Conservation (phyloP, 305 asterid genomes). For the Stenogyne calaminthoides region DNA sequence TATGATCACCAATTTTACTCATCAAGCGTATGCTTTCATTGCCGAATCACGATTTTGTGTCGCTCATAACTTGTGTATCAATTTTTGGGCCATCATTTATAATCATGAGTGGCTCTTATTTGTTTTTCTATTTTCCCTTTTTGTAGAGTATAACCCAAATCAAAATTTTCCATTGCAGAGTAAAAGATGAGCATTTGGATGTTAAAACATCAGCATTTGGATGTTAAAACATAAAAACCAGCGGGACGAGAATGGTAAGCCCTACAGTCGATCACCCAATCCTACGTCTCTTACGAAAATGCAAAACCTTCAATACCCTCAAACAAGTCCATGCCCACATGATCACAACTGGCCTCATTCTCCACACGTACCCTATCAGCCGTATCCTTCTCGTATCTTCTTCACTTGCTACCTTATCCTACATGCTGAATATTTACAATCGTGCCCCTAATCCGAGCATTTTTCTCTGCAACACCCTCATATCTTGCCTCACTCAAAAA, state of each 20-base stretch:
- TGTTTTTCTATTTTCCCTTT: too few species aligned
- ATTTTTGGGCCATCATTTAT: too few species aligned
- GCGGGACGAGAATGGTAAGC: slow-evolving; percentile 45
- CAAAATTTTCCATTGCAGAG: background rate
- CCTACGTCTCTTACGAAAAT: slow-evolving; percentile 47
- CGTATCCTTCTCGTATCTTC: slow-evolving; percentile 57
- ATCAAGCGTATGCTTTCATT: too few species aligned
- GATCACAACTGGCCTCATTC: slow-evolving; percentile 59
- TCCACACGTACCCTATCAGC: slow-evolving; percentile 70
- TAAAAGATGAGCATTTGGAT: slow-evolving; percentile 34
- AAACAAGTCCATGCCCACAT: slow-evolving; percentile 59
- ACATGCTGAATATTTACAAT: slow-evolving; percentile 52
- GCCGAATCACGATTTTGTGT: too few species aligned
- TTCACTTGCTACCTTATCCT: slow-evolving; percentile 47
- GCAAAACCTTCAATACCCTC: slow-evolving; percentile 55
- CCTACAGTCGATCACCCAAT: slow-evolving; percentile 50
- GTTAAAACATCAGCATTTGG: too few species aligned
- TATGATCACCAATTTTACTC: background rate
- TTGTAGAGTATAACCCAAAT: too few species aligned
- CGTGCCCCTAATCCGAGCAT: slow-evolving; percentile 50
- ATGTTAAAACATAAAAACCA: slow-evolving; percentile 19
- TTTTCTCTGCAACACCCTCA: slow-evolving; percentile 68
- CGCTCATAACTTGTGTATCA: too few species aligned
- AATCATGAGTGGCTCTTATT: too few species aligned
- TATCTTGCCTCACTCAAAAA: slow-evolving; percentile 47